Evolutionary conservation across 78 protist species (phyloP), one percentile per base, ranked within the genome.

Genomic region (Dictyostelium brefeldianum): DNA sequence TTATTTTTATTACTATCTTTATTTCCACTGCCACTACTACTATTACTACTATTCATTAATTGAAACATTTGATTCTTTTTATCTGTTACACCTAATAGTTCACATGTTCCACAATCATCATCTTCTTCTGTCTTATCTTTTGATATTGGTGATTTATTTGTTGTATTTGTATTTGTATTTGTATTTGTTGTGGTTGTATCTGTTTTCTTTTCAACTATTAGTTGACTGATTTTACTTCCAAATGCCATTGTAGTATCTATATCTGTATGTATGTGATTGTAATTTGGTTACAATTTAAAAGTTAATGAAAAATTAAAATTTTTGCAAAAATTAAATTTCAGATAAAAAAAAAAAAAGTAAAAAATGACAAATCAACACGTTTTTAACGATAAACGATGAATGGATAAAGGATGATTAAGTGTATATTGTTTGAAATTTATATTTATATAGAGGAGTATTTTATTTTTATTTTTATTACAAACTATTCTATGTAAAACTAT

Each of bases 21-120:
- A 18, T 56, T 53, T 8, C 22, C 6, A 7, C 36, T 7, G n/a
- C n/a, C n/a, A n/a, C n/a, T 74, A 7, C 29, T 71, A 47, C 5
- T 25, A 31, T 20, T 53, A 54, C 5, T 9, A 29, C 10, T 41
- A 15, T 10, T 27, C 5, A 0, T 17, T 25, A 87, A n/a, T 48
- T 56, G 46, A 77, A 87, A 87, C 93, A 87, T 87, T 48, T 87
- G 59, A 64, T 87, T 77, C 84, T 87, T 87, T 64, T 77, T 74
- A 17, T 87, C 93, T 4, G 54, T 14, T 9, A 87, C 84, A 0
- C 93, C 93, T 15, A 87, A 51, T 50, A 77, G 4, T 54, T 67
- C 69, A 65, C 93, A 87, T 5, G 84, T 64, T 12, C 69, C 79
- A 47, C 93, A 87, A 65, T 87, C 93, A 25, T 87, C 93, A 1